Base-by-base conservation (phyloP, 2,329 filamentous ascomycete genomes). In the Cercospora berteroae region DNA sequence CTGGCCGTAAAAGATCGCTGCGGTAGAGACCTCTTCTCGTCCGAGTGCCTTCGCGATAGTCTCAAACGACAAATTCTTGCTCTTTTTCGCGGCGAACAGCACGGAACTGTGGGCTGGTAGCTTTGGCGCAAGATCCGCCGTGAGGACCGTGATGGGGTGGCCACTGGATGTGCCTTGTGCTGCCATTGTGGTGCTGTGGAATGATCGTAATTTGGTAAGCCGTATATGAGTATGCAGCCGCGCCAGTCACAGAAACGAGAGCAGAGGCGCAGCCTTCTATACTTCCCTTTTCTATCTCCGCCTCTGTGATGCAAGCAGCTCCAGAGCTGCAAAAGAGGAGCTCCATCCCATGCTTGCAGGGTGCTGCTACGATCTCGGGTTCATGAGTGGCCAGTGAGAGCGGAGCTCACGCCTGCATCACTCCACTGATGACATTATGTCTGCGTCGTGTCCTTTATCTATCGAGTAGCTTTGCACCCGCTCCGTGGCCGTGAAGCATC, bases 1-100 rank as follows among this genome's bases (percentile, higher is more conserved):
- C 79, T 95, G 92, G 31, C 94, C 94, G 79, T 97, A 97, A 85
- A 97, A 97, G 70, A 97, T 83, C 2, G 93, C 93, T 2, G 94
- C 94, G 3, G 91, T 87, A 48, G 92, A 92, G 50, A 97, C 91
- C 81, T 97, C 91, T 76, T 90, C 88, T 70, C 93, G 90, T 70
- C 88, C 89, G 64, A 97, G 85, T 31, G 88, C 83, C 72, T 88
- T 81, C 61, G 88, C 92, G 75, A 97, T 93, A 52, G 87, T 81
- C 77, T 93, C 91, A 77, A 97, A 97, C 74, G 85, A 91, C 39
- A 96, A 85, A 71, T 88, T 85, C 80, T 91, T 90, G 65, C 81
- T 78, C 59, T 92, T 89, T 81, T 97, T 97, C 71, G 91, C 92
- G 39, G 88, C 85, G 81, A 96, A 96, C 70, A 97, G 90, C 5